Evolutionary conservation across 106 monocot genomes (phyloP).

Genomic region (Gastrodia elata): DNA sequence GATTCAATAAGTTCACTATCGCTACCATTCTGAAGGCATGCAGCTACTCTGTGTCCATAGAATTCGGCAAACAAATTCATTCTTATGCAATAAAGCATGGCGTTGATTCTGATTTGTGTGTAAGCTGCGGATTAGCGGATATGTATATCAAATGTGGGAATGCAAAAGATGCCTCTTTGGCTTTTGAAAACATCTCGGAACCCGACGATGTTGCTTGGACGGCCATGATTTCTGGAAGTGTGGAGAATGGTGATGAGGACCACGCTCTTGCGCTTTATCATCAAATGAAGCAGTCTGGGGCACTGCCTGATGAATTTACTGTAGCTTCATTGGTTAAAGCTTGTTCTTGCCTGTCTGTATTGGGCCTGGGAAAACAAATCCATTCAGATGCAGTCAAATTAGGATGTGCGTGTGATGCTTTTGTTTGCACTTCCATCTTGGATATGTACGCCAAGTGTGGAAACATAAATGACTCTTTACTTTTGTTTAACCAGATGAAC

Average conservation of each 20-base stretch:
- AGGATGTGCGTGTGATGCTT: constrained; percentile 30
- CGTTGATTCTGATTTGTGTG: constrained; percentile 41
- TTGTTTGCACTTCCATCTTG: constrained; percentile 51
- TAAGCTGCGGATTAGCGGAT: constrained; percentile 42
- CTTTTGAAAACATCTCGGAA: constrained; percentile 35
- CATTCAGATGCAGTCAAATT: constrained; percentile 58
- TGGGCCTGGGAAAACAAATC: constrained; percentile 51
- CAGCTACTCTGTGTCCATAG: constrained; percentile 25
- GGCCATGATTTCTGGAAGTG: constrained; percentile 53
- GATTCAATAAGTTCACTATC: constrained; percentile 34
- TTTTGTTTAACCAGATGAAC: constrained; percentile 36
- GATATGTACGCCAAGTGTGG: constrained; percentile 90
- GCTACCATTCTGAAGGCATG: constrained; percentile 62
- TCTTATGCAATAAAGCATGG: constrained; percentile 42
- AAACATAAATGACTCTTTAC: constrained; percentile 45
- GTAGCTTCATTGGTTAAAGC: constrained; percentile 54
- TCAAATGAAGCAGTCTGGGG: constrained; percentile 39
- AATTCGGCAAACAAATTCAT: constrained; percentile 55
- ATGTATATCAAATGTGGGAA: constrained; percentile 66
- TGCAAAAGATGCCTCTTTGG: constrained; percentile 21
- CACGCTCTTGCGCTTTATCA: constrained; percentile 35
- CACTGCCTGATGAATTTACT: constrained; percentile 42
- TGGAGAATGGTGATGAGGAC: constrained; percentile 55
- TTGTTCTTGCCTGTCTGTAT: constrained; percentile 47
- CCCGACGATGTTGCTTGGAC: constrained; percentile 85